phyloP scores from a whole-genome alignment of 768 basidiomycete genomes.

The Strobilomyces confusus region DNA sequence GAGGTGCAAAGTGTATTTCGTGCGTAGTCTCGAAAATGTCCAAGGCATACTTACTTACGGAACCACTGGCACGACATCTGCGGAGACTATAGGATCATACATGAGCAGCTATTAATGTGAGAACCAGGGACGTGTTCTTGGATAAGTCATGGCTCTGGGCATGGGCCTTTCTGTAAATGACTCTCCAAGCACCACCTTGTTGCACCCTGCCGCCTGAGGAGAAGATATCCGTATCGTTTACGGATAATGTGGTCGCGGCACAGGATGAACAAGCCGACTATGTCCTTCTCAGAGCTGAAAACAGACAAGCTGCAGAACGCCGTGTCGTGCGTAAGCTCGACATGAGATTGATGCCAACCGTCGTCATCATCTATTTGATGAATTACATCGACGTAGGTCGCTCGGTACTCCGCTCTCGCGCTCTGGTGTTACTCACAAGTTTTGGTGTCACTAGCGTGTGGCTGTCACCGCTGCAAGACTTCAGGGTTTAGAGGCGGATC shows the following conservation, averaged over 20 bases:
- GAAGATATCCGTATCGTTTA: constrained; percentile 4
- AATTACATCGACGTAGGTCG: constrained; percentile 28
- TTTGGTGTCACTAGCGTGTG: constrained; percentile 27
- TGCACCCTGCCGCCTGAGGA: neutral
- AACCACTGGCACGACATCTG: too few relatives aligned
- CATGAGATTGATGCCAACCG: constrained; percentile 16
- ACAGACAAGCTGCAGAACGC: constrained; percentile 16
- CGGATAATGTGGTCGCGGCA: constrained; percentile 3
- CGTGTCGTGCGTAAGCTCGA: too few relatives aligned
- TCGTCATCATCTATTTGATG: constrained; percentile 23
- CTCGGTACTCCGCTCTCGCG: too few relatives aligned
- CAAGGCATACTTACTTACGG: too few relatives aligned
- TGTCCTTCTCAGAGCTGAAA: constrained; percentile 5
- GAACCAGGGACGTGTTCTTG: too few relatives aligned
- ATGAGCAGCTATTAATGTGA: too few relatives aligned
- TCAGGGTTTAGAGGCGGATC: constrained; percentile 31
- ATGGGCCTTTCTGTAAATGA: too few relatives aligned
- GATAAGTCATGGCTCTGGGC: too few relatives aligned
- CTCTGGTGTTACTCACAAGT: neutral
- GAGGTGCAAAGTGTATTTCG: too few relatives aligned
- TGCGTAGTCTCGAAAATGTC: too few relatives aligned
- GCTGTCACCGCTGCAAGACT: constrained; percentile 28
- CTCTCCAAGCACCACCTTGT: too few relatives aligned
- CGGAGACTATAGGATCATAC: too few relatives aligned
- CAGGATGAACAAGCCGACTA: constrained; percentile 7